Evolutionary conservation across 371 early-diverging fungal genomes (phyloP), one percentile per base, ranked within the genome.

Genomic region (Mortierella sp.): DNA sequence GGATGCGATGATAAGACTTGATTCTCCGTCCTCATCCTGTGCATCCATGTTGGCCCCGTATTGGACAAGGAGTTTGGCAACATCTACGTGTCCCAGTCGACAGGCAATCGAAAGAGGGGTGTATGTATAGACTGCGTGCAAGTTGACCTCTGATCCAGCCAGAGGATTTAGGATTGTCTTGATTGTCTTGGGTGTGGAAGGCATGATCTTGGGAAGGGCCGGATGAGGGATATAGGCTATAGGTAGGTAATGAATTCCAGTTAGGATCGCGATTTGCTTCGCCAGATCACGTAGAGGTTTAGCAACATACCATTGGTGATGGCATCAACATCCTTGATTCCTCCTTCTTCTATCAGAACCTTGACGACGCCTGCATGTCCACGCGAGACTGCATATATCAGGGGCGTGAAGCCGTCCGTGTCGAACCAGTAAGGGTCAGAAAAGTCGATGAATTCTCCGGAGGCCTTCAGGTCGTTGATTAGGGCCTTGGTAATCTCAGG

Each of bases 1-100:
- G 28, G 86, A 79, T 0, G 90, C 90, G 57, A 88, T 76, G 48
- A 87, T 81, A 6, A 91, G 57, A 9, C 90, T 81, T 0, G 89
- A 86, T 67, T 91, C 90, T 9, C 90, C 91, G 54, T 88, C 86
- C 21, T 88, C 85, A 67, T 92, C 88, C 6, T 81, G 79, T 12
- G 82, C 40, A 60, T 90, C 79, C 37, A 82, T 63, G 28, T 87
- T 76, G 19, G 87, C 88, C 12, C 87, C 85, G 29, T 81, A 80
- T 2, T 57, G 60, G 19, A 92, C 80, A 22, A 92, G 58, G 8
- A 90, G 46, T 17, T 71, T 70, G 1, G 86, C 72, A 17, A 85
- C 62, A 6, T 79, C 81, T 6, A 80, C 57, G 57, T 88, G 83
- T 0, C 85, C 82, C n/a, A 84, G 48, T 9, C 83, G 84, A 54